Percentiles rank a stretch among this genome's conserved stretches.
These are phyloP conservation scores for Debaryomyces coudertii DNA, from an alignment of 1,139 yeast species.

Conservation along the genomic window DNA sequence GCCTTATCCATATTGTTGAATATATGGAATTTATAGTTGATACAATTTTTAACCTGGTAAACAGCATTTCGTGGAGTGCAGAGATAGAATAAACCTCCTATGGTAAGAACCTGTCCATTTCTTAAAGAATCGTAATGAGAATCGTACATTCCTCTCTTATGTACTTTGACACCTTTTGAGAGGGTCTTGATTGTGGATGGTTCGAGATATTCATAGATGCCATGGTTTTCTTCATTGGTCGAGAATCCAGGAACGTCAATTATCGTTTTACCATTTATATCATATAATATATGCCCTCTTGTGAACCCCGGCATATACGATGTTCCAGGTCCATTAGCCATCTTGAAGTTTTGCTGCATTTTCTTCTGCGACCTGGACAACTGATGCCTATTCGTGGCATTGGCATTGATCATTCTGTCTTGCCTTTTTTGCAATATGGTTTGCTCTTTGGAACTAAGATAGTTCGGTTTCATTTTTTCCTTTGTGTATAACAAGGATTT, in stretches of 20 bases:
- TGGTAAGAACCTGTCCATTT: conserved; percentile 50
- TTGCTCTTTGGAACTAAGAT: conserved; percentile 17
- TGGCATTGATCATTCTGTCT: conserved; percentile 19
- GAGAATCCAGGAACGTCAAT: conserved; percentile 64
- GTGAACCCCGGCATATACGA: conserved; percentile 63
- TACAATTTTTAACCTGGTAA: conserved; percentile 44
- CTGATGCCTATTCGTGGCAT: conserved; percentile 13
- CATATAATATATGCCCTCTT: conserved; percentile 44
- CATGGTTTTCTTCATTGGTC: conserved; percentile 22
- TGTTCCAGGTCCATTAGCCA: conserved; percentile 46
- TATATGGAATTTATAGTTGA: conserved; percentile 31
- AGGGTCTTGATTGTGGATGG: conserved; percentile 37
- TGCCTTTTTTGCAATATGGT: conserved; percentile 21
- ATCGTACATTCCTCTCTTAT: conserved; percentile 37
- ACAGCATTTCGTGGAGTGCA: conserved; percentile 43
- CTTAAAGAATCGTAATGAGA: conserved; percentile 43
- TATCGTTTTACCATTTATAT: conserved; percentile 33
- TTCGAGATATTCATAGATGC: conserved; percentile 34
- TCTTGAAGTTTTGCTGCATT: conserved; percentile 22
- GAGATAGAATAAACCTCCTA: conserved; percentile 66
- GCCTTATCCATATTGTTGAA: conserved; percentile 36
- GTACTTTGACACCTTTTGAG: conserved; percentile 40
- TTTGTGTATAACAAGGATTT: conserved; percentile 45
- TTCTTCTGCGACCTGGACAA: conserved; percentile 11
- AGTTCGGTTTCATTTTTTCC: conserved; percentile 16